A percentile compares a stretch with the other conserved stretches of the same genome.
Conservation (phyloP, 306 rosid species). For the Malus fusca region DNA sequence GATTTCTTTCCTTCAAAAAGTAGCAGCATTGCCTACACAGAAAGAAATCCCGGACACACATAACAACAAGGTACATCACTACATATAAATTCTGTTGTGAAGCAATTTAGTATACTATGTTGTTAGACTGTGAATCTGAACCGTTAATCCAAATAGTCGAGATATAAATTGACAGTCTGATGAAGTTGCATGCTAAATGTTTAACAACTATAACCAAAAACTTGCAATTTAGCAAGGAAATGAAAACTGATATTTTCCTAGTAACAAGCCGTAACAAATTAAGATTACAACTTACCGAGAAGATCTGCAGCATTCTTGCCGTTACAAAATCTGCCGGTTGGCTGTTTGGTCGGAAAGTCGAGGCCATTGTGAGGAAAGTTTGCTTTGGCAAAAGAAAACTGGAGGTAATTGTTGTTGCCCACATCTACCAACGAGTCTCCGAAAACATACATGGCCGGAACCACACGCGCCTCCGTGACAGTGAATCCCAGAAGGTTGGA, state of each 20-base stretch:
- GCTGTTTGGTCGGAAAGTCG: slow-evolving; percentile 52
- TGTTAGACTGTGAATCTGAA: too few species aligned
- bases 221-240: background rate
- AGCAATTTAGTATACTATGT: background rate
- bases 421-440: slow-evolving; percentile 44
- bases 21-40: too few species aligned
- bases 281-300: slow-evolving; percentile 31
- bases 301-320: slow-evolving; percentile 79
- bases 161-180: too few species aligned
- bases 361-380: slow-evolving; percentile 54
- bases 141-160: too few species aligned
- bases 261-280: background rate
- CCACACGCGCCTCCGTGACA: slow-evolving; percentile 3
- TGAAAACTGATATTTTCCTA: background rate
- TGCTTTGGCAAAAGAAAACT: slow-evolving; percentile 32
- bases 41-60: too few species aligned
- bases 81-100: too few species aligned
- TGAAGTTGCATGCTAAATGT: too few species aligned
- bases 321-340: slow-evolving; percentile 59
- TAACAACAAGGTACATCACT: background rate
- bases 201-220: too few species aligned
- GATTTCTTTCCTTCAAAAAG: too few species aligned
- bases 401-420: slow-evolving; percentile 40
- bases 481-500: background rate
- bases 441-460: slow-evolving; percentile 30